These are phyloP conservation scores for Pseudocohnilembus persalinus DNA, from an alignment of 169 alveolate species.

Conservation along the genomic window DNA sequence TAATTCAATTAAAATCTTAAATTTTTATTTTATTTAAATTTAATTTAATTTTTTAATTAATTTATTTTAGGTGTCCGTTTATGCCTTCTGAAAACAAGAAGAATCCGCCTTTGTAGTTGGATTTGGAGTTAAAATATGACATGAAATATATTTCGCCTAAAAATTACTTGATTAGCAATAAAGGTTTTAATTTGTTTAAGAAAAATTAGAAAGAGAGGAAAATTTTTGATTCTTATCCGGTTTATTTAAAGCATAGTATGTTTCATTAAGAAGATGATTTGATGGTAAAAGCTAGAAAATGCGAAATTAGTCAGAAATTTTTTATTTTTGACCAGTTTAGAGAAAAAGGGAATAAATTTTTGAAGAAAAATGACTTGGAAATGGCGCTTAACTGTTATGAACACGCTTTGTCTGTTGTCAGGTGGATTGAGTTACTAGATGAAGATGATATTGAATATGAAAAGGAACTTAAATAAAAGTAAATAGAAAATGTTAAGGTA, in stretches of 20 bases:
- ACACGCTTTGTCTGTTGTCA: slow-evolving; percentile 40
- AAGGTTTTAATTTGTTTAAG: slow-evolving; percentile 25
- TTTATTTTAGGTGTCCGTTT: slow-evolving; percentile 29
- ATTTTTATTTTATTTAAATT: too few relatives aligned
- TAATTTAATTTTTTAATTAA: too few relatives aligned
- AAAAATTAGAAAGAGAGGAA: slow-evolving; percentile 23
- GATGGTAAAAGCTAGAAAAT: slow-evolving; percentile 34
- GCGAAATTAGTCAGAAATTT: slow-evolving; percentile 42
- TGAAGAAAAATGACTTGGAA: slow-evolving; percentile 30
- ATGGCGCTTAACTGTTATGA: slow-evolving; percentile 41
- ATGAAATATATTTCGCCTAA: slow-evolving; percentile 34
- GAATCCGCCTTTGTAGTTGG: slow-evolving; percentile 32
- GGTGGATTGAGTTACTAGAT: slow-evolving; percentile 35
- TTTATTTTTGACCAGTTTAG: slow-evolving; percentile 46
- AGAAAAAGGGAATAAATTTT: slow-evolving; percentile 45
- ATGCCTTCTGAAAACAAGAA: slow-evolving; percentile 46
- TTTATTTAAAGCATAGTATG: slow-evolving; percentile 37
- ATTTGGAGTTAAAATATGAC: slow-evolving; percentile 18
- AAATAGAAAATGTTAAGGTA: too few relatives aligned
- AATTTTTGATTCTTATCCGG: slow-evolving; percentile 42
- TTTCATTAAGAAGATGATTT: slow-evolving; percentile 39
- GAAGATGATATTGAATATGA: slow-evolving; percentile 8
- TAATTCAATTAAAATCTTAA: too few relatives aligned
- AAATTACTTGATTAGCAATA: slow-evolving; percentile 34
- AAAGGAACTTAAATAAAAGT: background rate